Base-by-base conservation (phyloP, 139 green algal genomes). In the Micractinium conductrix region DNA sequence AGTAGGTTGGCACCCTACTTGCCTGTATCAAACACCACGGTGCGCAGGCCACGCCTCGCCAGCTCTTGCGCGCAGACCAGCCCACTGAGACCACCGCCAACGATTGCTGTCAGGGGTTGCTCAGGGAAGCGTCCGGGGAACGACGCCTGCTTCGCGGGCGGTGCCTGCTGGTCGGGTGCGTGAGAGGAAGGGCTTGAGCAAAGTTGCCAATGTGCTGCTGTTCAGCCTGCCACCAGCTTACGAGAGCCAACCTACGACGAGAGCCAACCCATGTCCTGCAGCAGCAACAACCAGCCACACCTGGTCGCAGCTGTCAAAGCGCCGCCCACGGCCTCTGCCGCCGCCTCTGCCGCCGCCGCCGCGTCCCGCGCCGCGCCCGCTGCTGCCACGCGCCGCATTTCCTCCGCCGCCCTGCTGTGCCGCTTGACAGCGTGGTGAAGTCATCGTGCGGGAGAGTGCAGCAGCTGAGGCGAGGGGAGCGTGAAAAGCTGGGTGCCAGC, bases 11-110 rank as follows among this genome's bases (percentile, higher is more conserved):
- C 44, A 2, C 26, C 17, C 70, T 58, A 58, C 16, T 16, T 58
- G 79, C 80, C 93, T 0, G 93, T 96, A 87, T 96, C 93, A 65
- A 96, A 96, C 58, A 96, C 88, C 0, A 87, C 83, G 50, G 68
- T 85, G 16, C 81, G 63, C 37, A 94, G 88, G 65, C 91, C 83
- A 4, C 42, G 74, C 3, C 84, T 24, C 35, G 89, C 83, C 50
- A 94, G 87, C 78, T 86, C 88, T 24, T 83, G 72, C 9, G 90
- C 90, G 78, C 93, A 96, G 1, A 87, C 80, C 21, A 96, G 84
- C 19, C 93, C 93, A 2, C 87, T 84, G 42, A 95, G 86, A 33
- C 93, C 92, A 9, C 93, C 93, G 1, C 93, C 93, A 19, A 96
- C 89, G 58, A 96, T 93, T 68, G 89, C 93, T 4, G 96, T 91